Base-by-base conservation (phyloP, 139 green algal genomes). In the Closterium sp. region DNA sequence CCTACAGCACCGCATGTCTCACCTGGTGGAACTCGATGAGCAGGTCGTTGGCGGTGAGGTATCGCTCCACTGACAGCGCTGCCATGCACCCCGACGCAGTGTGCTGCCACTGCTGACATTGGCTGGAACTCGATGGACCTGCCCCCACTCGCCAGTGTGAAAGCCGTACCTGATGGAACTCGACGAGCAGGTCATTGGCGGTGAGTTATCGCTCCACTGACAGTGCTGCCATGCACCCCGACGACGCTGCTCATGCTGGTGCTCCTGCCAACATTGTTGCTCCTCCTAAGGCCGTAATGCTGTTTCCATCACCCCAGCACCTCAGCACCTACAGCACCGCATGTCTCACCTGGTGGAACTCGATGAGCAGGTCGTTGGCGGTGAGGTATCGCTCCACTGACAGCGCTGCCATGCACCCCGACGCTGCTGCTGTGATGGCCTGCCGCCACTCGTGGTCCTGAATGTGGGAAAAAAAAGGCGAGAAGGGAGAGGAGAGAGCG, bases 11-110 rank as follows among this genome's bases (percentile, higher is more conserved):
- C 17, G 0, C 13, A 79, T 22, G 62, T 27, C 62, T 27, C 32
- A 92, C 88, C 91, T 95, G 89, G 32, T 95, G 93, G 90, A 95
- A 95, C 92, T 95, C 92, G 22, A 88, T 29, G 27, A 95, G 32
- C 17, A 98, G 93, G 84, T 91, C 90, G 50, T 97, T 96, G n/a
- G 91, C 85, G 11, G 95, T 96, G 9, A 99, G 97, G 95, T 97
- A 99, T 19, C 97, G 96, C 96, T 99, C 98, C n/a, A 95, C 96
- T 11, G 95, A 95, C 22, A 99, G 95, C 9, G 98, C 98, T 0
- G 98, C 98, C 96, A 97, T 97, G 96, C 98, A 99, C 86, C 98
- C 98, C n/a, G 95, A 97, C 70, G 98, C 98, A 6, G 98, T 98
- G n/a, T 30, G 98, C 98, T 0, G 98, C 19, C 24, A 9, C 4